Evolutionary conservation across 768 basidiomycete genomes (phyloP).

Genomic region (Lactarius quietus): DNA sequence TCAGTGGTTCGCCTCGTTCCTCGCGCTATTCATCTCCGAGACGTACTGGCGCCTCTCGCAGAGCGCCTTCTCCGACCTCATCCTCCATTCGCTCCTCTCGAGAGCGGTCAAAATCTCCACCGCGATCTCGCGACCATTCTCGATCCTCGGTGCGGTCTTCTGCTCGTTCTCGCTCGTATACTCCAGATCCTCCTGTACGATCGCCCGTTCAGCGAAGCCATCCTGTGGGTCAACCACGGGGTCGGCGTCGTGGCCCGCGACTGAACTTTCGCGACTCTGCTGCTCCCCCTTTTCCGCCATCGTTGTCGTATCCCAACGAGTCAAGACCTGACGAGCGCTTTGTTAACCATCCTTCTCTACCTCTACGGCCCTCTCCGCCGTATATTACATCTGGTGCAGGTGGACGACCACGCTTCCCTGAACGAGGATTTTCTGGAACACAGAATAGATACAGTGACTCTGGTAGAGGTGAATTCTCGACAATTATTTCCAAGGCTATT

Average conservation of each 20-base stretch:
- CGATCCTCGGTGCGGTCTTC: slow-evolving; percentile 55
- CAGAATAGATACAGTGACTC: slow-evolving; percentile 13
- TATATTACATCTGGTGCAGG: background rate
- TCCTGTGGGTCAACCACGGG: slow-evolving; percentile 16
- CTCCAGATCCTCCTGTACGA: slow-evolving; percentile 14
- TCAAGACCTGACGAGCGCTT: slow-evolving; percentile 16
- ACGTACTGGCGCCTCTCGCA: slow-evolving; percentile 14
- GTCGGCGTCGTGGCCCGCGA: slow-evolving; percentile 7
- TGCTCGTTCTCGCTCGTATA: slow-evolving; percentile 45
- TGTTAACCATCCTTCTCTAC: slow-evolving; percentile 20
- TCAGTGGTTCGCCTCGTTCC: slow-evolving; percentile 22
- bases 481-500: background rate
- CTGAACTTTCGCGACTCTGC: slow-evolving; percentile 5
- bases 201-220: slow-evolving; percentile 18
- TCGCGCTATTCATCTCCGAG: slow-evolving; percentile 24
- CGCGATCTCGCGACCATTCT: slow-evolving; percentile 19
- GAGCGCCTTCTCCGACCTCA: slow-evolving; percentile 29
- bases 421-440: slow-evolving; percentile 13
- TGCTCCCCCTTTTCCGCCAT: background rate
- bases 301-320: slow-evolving; percentile 12
- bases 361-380: slow-evolving; percentile 20
- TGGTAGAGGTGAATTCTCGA: slow-evolving; percentile 12
- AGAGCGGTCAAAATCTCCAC: slow-evolving; percentile 36
- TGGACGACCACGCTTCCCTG: slow-evolving; percentile 12
- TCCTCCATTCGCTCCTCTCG: slow-evolving; percentile 32